These are phyloP conservation scores for Juncus effusus DNA, from an alignment of 176 grass and related monocot genomes.

Conservation along the genomic window DNA sequence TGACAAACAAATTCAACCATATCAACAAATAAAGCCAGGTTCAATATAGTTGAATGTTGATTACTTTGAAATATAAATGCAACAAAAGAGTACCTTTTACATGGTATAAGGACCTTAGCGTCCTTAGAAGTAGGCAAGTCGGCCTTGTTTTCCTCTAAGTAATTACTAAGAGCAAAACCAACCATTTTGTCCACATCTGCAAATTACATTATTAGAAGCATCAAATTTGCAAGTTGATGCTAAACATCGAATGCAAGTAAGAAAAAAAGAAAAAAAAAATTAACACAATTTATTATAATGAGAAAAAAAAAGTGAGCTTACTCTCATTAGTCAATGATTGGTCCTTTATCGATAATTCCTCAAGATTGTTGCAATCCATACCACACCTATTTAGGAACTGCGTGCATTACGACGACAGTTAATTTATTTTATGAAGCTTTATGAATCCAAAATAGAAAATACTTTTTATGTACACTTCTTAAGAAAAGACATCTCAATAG, in stretches of 20 bases:
- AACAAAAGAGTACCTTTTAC: conserved; percentile 45
- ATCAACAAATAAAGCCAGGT: too few relatives aligned
- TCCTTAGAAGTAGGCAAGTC: conserved; percentile 57
- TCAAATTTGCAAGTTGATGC: conserved; percentile 3
- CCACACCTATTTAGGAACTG: conserved; percentile 78
- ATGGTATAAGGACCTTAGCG: conserved; percentile 57
- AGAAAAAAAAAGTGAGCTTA: conserved; percentile 49
- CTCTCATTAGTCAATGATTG: conserved; percentile 90
- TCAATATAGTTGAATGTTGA: not conserved
- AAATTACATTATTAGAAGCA: conserved; percentile 32
- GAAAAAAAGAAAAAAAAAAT: conserved; percentile 4
- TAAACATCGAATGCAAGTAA: not conserved
- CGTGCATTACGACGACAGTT: conserved; percentile 11
- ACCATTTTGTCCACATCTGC: conserved; percentile 93
- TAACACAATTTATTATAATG: not conserved
- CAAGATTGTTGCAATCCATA: conserved; percentile 86
- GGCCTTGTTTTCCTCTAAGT: conserved; percentile 59
- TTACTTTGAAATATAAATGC: not conserved
- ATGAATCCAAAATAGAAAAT: conserved; percentile 4
- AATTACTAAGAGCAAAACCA: conserved; percentile 90
- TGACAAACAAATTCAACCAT: conserved; percentile 8
- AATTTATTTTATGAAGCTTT: not conserved
- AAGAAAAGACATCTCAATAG: too few relatives aligned
- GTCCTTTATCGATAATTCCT: conserved; percentile 89
- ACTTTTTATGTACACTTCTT: too few relatives aligned